Evolutionary conservation across 1,284 basidiomycete species (phyloP).

Genomic region (Apiotrichum gracile): DNA sequence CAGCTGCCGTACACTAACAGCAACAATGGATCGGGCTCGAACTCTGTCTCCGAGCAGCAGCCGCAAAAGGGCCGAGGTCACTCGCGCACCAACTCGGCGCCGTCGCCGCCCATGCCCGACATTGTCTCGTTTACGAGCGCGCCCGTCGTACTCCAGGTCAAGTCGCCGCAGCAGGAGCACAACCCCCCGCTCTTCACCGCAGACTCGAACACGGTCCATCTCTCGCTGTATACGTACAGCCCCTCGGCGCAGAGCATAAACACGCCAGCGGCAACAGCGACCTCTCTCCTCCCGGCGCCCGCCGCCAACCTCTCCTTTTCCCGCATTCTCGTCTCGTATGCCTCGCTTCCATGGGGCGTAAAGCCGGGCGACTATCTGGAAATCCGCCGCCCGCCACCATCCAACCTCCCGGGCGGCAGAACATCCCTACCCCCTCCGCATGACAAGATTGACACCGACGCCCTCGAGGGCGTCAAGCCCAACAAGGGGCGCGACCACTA

Average conservation of each 20-base stretch:
- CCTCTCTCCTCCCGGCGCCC: neutral
- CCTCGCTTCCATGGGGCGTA: slow-evolving; percentile 33
- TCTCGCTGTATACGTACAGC: slow-evolving; percentile 36
- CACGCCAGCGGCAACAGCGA: neutral
- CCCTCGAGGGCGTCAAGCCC: slow-evolving; percentile 29
- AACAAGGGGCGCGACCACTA: slow-evolving; percentile 35
- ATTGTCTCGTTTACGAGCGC: slow-evolving; percentile 19
- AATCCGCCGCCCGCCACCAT: slow-evolving; percentile 21
- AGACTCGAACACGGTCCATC: slow-evolving; percentile 15
- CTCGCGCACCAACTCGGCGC: slow-evolving; percentile 22
- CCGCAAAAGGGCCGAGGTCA: slow-evolving; percentile 14
- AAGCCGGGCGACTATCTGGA: slow-evolving; percentile 39
- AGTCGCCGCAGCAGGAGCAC: neutral
- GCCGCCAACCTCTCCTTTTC: slow-evolving; percentile 19
- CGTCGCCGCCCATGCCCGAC: slow-evolving; percentile 21
- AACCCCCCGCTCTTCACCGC: neutral
- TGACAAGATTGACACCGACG: slow-evolving; percentile 22
- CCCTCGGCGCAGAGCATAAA: slow-evolving; percentile 7
- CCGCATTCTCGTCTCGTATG: slow-evolving; percentile 28
- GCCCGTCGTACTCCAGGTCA: slow-evolving; percentile 1
- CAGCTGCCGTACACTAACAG: neutral
- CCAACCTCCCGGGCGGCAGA: neutral
- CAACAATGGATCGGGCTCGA: neutral
- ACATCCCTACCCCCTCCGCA: neutral
- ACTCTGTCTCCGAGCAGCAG: too few species aligned